Conservation (phyloP, 129 eudicot species). For the Pseudognaphalium luteoalbum region DNA sequence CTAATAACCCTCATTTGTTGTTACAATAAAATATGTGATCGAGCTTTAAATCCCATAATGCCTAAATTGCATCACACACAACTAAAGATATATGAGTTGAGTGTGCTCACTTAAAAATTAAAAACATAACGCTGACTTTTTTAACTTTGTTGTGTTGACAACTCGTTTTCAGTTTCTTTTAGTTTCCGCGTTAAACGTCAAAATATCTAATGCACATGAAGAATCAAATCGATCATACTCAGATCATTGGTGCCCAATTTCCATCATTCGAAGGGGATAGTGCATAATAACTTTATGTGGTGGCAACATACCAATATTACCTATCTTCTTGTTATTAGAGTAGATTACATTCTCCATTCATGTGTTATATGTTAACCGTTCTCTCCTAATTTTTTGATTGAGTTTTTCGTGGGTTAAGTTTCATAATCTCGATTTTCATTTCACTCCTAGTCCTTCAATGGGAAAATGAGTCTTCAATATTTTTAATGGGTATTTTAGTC, state of each 20-base stretch:
- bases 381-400: no score
- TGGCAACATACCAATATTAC: no score
- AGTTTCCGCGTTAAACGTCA: constrained; percentile 27
- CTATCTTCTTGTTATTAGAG: no score
- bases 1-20: background rate
- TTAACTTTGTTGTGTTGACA: constrained; percentile 10
- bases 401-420: no score
- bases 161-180: constrained; percentile 25
- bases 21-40: background rate
- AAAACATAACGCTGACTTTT: constrained; percentile 18
- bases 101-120: constrained; percentile 26
- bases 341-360: no score
- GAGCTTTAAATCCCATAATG: constrained; percentile 18
- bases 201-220: constrained; percentile 25
- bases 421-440: no score
- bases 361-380: no score
- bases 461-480: no score
- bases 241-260: background rate
- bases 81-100: constrained; percentile 20
- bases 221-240: background rate
- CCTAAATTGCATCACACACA: constrained; percentile 26
- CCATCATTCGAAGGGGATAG: no score
- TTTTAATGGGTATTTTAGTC: no score
- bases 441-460: no score
- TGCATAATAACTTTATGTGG: no score